A percentile compares a stretch with the other conserved stretches of the same genome.
phyloP scores from a whole-genome alignment of 225 moss, liverwort and hornwort species.

The Neckera pumila region DNA sequence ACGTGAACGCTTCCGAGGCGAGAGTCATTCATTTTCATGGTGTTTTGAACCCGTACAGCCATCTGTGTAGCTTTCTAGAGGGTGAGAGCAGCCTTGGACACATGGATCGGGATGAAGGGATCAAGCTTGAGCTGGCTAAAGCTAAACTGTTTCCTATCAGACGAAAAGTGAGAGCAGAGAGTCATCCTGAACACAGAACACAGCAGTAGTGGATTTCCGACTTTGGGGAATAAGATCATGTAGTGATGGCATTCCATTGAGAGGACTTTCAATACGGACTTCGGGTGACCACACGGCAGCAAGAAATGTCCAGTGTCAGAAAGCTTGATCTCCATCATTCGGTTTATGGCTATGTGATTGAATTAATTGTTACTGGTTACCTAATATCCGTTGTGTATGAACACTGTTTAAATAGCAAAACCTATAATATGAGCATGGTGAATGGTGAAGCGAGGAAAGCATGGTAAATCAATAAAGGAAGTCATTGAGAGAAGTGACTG shows the following conservation, averaged over 20 bases:
- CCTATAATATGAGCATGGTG: background rate
- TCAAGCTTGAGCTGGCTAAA: background rate
- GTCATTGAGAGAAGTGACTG: background rate
- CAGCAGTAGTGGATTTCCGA: background rate
- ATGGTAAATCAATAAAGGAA: background rate
- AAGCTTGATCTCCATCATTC: background rate
- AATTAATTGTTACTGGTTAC: background rate
- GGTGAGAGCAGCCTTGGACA: background rate
- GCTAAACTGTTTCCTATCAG: conserved; percentile 9
- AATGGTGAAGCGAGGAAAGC: background rate
- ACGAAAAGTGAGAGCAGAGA: background rate
- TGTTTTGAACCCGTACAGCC: background rate
- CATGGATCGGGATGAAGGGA: conserved; percentile 2
- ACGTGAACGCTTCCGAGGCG: conserved; percentile 27
- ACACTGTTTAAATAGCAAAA: background rate
- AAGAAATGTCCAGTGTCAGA: background rate
- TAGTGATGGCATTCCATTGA: background rate
- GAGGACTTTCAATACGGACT: background rate
- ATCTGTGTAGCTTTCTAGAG: background rate
- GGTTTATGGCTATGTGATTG: background rate
- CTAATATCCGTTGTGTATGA: too few species aligned
- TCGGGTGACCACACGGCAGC: background rate
- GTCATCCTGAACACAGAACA: background rate
- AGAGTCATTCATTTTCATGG: conserved; percentile 41
- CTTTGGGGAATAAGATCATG: background rate